Evolutionary conservation across 2,329 filamentous ascomycete genomes (phyloP), one percentile per base, ranked within the genome.

Genomic region (Cordyceps cicadae): DNA sequence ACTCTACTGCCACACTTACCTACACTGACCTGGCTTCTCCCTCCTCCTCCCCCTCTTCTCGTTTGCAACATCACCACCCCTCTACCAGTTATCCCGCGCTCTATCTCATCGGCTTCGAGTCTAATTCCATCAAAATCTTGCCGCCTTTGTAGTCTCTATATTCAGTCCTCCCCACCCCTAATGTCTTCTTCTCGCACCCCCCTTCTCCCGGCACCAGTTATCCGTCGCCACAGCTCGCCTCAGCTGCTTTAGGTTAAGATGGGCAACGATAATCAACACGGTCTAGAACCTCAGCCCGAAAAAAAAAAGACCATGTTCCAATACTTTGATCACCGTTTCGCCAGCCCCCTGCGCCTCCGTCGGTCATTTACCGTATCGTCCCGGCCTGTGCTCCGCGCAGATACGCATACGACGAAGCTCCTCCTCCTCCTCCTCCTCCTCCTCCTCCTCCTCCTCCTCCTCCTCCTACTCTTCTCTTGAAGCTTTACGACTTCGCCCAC

Each of bases 281-380:
- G 59, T 61, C 59, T 61, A 55, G 59, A 61, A 61, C 59, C 59
- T 61, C 59, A 56, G 59, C 52, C 59, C 52, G 48, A 24, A 34
- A 52, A 37, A 46, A 52, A 45, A 57, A 24, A 24, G 24, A 24
- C 24, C 24, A 51, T 51, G 49, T 45, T 49, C 34, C 49, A 46
- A 59, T 59, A 59, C 49, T 46, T 53, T 24, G 3, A 29, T 9
- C 15, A 50, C 45, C 32, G 21, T 43, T 37, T 29, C 43, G 48
- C 37, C 49, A 50, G 49, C 56, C 56, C 56, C 56, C 48, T 59
- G 49, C 49, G 39, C 48, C 48, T 37, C 34, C 29, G 56, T 59
- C 56, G 56, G 56, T 52, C 56, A 59, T 59, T 49, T 59, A 59
- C 56, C 56, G 56, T 26, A 46, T 59, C 56, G 56, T 59, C 45